Conservation (phyloP, 179 eudicot genomes). For the Silene vulgaris region DNA sequence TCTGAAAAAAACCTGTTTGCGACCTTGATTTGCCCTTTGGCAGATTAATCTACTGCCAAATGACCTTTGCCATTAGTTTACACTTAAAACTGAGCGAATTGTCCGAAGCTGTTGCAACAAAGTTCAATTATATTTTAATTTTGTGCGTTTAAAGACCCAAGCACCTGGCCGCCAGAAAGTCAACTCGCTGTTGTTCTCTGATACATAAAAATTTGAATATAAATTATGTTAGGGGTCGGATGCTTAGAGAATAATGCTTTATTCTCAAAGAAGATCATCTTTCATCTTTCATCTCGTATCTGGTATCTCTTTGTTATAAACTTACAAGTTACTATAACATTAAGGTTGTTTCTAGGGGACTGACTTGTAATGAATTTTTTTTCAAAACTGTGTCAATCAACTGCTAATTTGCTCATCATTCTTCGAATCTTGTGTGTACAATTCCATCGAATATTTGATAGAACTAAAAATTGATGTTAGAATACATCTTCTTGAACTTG, state of each 20-base stretch:
- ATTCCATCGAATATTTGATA: not conserved
- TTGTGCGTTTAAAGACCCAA: not conserved
- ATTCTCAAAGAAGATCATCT: not conserved
- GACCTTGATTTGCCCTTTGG: not conserved
- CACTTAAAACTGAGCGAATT: not conserved
- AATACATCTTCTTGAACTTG: not conserved
- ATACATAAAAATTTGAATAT: not conserved
- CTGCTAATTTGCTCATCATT: not conserved
- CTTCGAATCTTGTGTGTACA: not conserved
- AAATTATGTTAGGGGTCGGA: constrained; percentile 1
- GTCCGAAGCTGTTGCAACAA: constrained; percentile 2
- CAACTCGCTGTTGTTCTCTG: not conserved
- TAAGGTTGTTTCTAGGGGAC: not conserved
- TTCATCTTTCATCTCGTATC: not conserved
- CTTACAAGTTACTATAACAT: not conserved
- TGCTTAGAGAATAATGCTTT: not conserved
- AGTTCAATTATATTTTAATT: not conserved
- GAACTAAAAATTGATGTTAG: not conserved
- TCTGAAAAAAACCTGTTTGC: not conserved
- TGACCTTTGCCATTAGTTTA: not conserved
- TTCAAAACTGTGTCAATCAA: not conserved
- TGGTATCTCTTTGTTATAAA: not conserved
- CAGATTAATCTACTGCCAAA: not conserved
- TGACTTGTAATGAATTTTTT: not conserved
- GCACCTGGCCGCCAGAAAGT: not conserved